Percentiles rank a stretch among this genome's conserved stretches.
phyloP scores from a whole-genome alignment of 192 early-diverging fungal genomes.

The Linnemannia hyalina region DNA sequence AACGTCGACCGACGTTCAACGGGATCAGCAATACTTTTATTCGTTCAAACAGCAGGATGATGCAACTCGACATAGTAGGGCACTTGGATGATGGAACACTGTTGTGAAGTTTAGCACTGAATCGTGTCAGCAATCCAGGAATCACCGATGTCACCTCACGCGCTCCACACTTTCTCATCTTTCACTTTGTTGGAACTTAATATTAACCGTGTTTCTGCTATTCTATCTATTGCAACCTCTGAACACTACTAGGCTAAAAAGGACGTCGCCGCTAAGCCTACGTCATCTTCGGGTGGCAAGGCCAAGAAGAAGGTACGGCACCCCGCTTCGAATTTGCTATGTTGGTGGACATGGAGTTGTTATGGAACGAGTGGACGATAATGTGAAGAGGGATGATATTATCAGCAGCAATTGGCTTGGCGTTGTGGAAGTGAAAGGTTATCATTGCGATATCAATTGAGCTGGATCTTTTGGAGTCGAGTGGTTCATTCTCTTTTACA shows the following conservation, averaged over 20 bases:
- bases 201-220: conserved; percentile 8
- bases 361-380: background rate
- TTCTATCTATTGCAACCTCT: background rate
- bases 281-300: conserved; percentile 70
- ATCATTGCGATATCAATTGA: background rate
- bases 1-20: background rate
- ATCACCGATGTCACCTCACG: background rate
- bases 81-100: background rate
- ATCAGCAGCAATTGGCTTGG: no score
- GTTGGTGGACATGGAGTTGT: background rate
- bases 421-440: background rate
- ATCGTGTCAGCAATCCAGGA: background rate
- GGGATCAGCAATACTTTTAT: background rate
- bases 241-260: conserved; percentile 66
- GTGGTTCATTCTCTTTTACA: background rate
- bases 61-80: background rate
- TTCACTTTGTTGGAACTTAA: background rate
- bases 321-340: background rate
- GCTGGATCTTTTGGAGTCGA: background rate
- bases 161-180: background rate
- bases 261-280: conserved; percentile 69
- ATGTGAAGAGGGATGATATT: background rate
- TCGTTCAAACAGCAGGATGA: background rate
- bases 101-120: background rate
- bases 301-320: conserved; percentile 65